Evolutionary conservation across 1,284 basidiomycete species (phyloP).

Genomic region (Cutaneotrichosporon dermatis): DNA sequence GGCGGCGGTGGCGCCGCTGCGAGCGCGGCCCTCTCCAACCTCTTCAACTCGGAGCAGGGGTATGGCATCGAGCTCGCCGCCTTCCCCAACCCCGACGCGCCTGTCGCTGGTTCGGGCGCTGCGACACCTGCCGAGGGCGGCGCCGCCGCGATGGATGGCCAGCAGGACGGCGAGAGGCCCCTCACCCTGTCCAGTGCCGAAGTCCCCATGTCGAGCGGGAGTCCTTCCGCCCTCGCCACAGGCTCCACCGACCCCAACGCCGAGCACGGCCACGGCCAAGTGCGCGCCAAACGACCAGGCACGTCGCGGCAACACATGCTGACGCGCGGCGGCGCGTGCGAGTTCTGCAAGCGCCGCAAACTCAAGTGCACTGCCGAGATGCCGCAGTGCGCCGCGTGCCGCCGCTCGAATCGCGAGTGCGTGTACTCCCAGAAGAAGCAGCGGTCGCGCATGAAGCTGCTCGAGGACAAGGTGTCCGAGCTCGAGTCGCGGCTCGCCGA

Average conservation of each 20-base stretch:
- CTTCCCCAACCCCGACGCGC: background rate
- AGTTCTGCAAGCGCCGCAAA: constrained; percentile 49
- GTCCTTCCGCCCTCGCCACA: too few relatives aligned
- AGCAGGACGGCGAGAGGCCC: too few relatives aligned
- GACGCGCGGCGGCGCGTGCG: constrained; percentile 45
- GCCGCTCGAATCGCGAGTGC: constrained; percentile 37
- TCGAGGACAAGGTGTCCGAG: constrained; percentile 45
- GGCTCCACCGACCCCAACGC: too few relatives aligned
- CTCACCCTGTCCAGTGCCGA: too few relatives aligned
- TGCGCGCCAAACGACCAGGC: constrained; percentile 32
- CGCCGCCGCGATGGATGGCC: too few relatives aligned
- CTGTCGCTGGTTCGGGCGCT: background rate
- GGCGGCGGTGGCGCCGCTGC: constrained; percentile 3
- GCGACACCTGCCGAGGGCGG: background rate
- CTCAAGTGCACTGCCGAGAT: constrained; percentile 45
- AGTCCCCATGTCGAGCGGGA: too few relatives aligned
- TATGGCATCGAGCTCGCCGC: constrained; percentile 13
- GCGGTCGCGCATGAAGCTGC: constrained; percentile 36
- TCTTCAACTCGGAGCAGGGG: constrained; percentile 10
- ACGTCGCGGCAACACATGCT: constrained; percentile 44
- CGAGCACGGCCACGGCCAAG: too few relatives aligned
- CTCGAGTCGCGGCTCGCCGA: constrained; percentile 31
- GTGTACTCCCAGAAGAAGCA: constrained; percentile 47
- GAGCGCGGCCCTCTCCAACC: constrained; percentile 14
- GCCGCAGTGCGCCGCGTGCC: constrained; percentile 41